A percentile compares a stretch with the other conserved stretches of the same genome.
phyloP scores from a whole-genome alignment of 1,139 yeast genomes.

The Geotrichum candidum region DNA sequence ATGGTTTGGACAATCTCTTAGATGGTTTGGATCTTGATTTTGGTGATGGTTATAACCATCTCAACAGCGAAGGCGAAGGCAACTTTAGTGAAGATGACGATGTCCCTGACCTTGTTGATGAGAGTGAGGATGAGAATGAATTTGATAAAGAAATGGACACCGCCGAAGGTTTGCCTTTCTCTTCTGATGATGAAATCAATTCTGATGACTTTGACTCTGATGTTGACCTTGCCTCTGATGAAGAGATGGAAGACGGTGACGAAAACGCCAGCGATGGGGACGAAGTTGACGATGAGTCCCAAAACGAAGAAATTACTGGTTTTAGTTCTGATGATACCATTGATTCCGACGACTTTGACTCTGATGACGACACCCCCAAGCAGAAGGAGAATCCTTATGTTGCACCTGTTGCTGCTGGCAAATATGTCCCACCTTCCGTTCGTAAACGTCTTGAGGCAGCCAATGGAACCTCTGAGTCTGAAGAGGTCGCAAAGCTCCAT shows the following conservation, averaged over 20 bases:
- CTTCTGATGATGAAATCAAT: conserved; percentile 46
- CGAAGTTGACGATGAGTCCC: conserved; percentile 43
- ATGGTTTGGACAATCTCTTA: conserved; percentile 62
- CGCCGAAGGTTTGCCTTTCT: conserved; percentile 29
- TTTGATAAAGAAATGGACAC: conserved; percentile 18
- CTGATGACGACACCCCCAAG: conserved; percentile 41
- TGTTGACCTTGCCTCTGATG: conserved; percentile 25
- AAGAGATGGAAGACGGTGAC: conserved; percentile 26
- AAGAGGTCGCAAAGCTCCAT: conserved; percentile 47
- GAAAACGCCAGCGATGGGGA: conserved; percentile 24
- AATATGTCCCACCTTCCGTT: conserved; percentile 81
- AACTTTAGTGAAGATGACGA: conserved; percentile 23
- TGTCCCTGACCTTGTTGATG: conserved; percentile 13
- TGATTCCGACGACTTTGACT: conserved; percentile 33
- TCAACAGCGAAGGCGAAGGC: conserved; percentile 23
- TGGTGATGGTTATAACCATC: conserved; percentile 42
- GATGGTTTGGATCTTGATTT: conserved; percentile 65
- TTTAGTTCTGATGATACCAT: background rate
- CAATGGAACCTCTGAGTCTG: conserved; percentile 38
- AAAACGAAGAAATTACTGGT: conserved; percentile 17
- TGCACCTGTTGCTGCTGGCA: conserved; percentile 53
- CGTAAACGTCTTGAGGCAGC: conserved; percentile 42
- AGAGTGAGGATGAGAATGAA: conserved; percentile 20
- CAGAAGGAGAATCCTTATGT: conserved; percentile 75
- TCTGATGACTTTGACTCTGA: conserved; percentile 41